Base-by-base conservation (phyloP, 2,329 filamentous ascomycete genomes). In the Alternaria solani region DNA sequence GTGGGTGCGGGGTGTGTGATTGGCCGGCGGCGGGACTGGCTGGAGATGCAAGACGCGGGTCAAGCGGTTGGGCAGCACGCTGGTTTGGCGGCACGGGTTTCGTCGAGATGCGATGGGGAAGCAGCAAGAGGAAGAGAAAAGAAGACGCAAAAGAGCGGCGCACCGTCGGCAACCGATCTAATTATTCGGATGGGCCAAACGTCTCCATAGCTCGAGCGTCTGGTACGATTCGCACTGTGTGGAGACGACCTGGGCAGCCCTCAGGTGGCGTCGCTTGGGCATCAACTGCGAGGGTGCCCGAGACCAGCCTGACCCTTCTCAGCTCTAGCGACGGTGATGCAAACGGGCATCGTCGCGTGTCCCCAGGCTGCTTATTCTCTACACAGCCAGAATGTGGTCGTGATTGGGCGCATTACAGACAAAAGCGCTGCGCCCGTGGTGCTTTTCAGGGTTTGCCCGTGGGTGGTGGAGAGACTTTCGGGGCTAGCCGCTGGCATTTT, bases 251-350 rank as follows among this genome's bases (percentile, higher is more conserved):
- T 49, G 46, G 46, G 46, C 46, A 49, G 62, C 55, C 61, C 51
- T 62, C 49, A 42, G 63, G 67, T 71, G 69, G 68, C 67, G 69
- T 57, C 63, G 69, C 52, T 73, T 71, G 69, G 69, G 69, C 68
- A 64, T 61, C 70, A 71, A 71, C 60, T 62, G 55, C 56, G 44
- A 43, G 48, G 57, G 51, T 62, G 66, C 67, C 64, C 62, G 65
- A 32, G 48, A 32, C 53, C 57, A 48, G 52, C 54, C 51, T 54
- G 51, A 44, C 41, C 20, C 41, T 54, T 42, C 51, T 25, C 14
- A 25, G 46, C 46, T 36, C 46, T 49, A 54, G 39, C 4, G 30
- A 34, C 20, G 26, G 51, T 44, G 51, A 12, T 42, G 51, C 52
- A 48, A 55, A 48, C 52, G 52, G 52, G 32, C 52, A 48, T 48